Evolutionary conservation across 2,329 filamentous ascomycete genomes (phyloP).

Genomic region (Cercospora citrullina): DNA sequence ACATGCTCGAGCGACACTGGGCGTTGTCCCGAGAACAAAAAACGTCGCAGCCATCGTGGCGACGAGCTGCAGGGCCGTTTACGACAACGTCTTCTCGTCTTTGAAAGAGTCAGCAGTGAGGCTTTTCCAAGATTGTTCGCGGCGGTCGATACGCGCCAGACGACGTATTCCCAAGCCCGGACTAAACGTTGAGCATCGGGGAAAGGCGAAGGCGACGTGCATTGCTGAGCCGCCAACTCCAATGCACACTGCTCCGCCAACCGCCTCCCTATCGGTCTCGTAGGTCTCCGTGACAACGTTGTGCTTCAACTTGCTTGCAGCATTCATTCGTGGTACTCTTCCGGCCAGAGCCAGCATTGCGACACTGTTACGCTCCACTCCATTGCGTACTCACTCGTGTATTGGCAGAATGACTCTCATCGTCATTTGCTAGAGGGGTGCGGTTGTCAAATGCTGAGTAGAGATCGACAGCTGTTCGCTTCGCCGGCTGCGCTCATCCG

Average conservation of each 20-base stretch:
- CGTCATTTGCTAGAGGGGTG: background rate
- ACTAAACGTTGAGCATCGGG: background rate
- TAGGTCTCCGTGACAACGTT: background rate
- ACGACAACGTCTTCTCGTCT: background rate
- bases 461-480: background rate
- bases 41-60: background rate
- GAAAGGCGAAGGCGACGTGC: background rate
- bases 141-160: background rate
- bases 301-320: background rate
- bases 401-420: background rate
- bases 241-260: background rate
- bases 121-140: background rate
- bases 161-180: background rate
- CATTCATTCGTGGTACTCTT: background rate
- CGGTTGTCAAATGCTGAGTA: background rate
- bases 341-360: background rate
- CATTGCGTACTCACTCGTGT: background rate
- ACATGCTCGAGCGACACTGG: background rate
- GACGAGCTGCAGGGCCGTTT: background rate
- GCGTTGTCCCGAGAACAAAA: constrained; percentile 16
- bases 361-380: background rate
- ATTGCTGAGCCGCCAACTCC: background rate
- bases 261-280: background rate
- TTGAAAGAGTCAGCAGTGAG: background rate
- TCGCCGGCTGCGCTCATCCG: background rate